These are phyloP conservation scores for Pichia sp. DNA, from an alignment of 1,139 yeast genomes.

Conservation along the genomic window DNA sequence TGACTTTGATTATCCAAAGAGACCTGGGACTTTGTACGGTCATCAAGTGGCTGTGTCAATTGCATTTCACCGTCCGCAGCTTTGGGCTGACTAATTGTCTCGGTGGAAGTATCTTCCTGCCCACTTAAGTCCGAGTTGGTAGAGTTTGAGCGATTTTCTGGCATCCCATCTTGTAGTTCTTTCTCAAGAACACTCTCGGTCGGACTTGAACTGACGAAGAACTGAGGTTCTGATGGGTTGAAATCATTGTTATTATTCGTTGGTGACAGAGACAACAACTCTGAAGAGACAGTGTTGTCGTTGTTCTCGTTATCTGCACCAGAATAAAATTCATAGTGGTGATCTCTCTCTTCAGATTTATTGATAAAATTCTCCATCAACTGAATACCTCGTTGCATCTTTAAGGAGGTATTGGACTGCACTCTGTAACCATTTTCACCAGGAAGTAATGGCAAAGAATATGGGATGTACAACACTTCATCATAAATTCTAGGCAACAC, in stretches of 20 bases:
- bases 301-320: conserved; percentile 39
- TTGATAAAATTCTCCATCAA: conserved; percentile 74
- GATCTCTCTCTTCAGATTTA: conserved; percentile 78
- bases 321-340: conserved; percentile 83
- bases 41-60: too few relatives aligned
- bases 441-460: conserved; percentile 77
- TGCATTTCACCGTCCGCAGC: too few relatives aligned
- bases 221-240: conserved; percentile 64
- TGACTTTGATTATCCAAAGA: too few relatives aligned
- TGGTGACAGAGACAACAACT: conserved; percentile 6
- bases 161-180: conserved; percentile 14
- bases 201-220: conserved; percentile 35
- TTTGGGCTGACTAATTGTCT: background rate
- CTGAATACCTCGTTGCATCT: conserved; percentile 52
- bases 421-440: conserved; percentile 83
- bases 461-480: conserved; percentile 87
- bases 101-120: background rate
- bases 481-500: conserved; percentile 84
- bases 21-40: too few relatives aligned
- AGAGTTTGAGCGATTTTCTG: conserved; percentile 11
- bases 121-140: conserved; percentile 5
- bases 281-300: conserved; percentile 7
- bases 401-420: conserved; percentile 68
- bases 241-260: conserved; percentile 30
- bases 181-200: conserved; percentile 23